phyloP scores from a whole-genome alignment of 2,329 filamentous ascomycete species.

The Xylogone sp. region DNA sequence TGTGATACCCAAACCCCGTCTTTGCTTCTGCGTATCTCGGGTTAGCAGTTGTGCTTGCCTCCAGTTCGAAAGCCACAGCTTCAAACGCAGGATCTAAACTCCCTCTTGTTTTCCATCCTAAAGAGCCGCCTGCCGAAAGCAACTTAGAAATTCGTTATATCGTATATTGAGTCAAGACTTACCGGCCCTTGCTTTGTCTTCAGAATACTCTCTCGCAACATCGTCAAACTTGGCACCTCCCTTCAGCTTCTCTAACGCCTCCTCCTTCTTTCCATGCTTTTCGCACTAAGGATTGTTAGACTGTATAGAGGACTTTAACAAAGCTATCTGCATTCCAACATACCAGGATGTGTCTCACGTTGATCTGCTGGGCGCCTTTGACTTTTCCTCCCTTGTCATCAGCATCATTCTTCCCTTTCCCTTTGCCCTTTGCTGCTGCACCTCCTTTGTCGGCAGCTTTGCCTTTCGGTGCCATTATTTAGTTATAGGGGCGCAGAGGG shows the following conservation, averaged over 20 bases:
- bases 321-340: not conserved
- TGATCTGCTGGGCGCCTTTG: conserved; percentile 65
- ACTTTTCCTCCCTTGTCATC: conserved; percentile 36
- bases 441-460: conserved; percentile 22
- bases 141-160: too few relatives aligned
- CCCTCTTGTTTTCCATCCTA: conserved; percentile 72
- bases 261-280: conserved; percentile 75
- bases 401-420: conserved; percentile 35
- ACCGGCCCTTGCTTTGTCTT: conserved; percentile 72
- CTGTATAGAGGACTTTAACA: not conserved
- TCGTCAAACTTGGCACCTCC: conserved; percentile 70
- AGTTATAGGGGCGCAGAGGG: too few relatives aligned
- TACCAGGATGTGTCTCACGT: conserved; percentile 64
- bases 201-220: conserved; percentile 67
- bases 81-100: conserved; percentile 67
- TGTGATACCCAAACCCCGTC: conserved; percentile 74
- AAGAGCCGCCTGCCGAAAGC: conserved; percentile 53
- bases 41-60: conserved; percentile 58
- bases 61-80: conserved; percentile 66
- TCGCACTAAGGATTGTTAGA: conserved; percentile 50
- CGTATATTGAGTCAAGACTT: too few relatives aligned
- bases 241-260: conserved; percentile 65
- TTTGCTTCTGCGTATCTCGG: conserved; percentile 69
- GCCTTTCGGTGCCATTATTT: conserved; percentile 25
- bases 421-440: conserved; percentile 24